A percentile compares a stretch with the other conserved stretches of the same genome.
phyloP scores from a whole-genome alignment of 495 filamentous ascomycete genomes.

The Oleoguttula mirabilis region DNA sequence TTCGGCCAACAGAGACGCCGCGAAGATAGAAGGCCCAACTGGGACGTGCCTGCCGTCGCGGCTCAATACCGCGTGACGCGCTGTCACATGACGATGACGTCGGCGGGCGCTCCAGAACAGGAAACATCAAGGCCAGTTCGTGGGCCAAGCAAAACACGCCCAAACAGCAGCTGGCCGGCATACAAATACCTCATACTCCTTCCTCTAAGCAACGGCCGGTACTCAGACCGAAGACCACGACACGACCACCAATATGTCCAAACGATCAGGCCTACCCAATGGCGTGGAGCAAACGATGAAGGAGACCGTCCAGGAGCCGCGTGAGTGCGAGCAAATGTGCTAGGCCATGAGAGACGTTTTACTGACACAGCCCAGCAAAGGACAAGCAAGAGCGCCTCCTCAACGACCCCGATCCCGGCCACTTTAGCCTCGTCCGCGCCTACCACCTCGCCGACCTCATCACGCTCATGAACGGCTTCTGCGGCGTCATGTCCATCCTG shows the following conservation, averaged over 20 bases:
- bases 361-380: too few species aligned
- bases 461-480: constrained; percentile 83
- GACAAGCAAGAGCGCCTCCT: constrained; percentile 84
- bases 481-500: constrained; percentile 86
- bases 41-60: constrained; percentile 3
- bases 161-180: too few species aligned
- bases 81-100: constrained; percentile 6
- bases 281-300: constrained; percentile 8
- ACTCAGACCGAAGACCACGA: too few species aligned
- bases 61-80: constrained; percentile 1
- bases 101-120: too few species aligned
- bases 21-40: background rate
- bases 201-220: too few species aligned
- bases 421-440: constrained; percentile 68
- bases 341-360: too few species aligned
- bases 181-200: too few species aligned
- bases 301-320: constrained; percentile 4
- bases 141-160: too few species aligned
- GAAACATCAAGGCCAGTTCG: too few species aligned
- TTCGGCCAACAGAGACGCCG: background rate
- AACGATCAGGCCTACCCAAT: constrained; percentile 11
- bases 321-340: too few species aligned
- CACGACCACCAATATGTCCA: constrained; percentile 18
- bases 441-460: constrained; percentile 92
- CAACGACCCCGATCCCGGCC: constrained; percentile 52